These are phyloP conservation scores for Cadophora sp. DNA, from an alignment of 2,329 filamentous ascomycete species.

Conservation along the genomic window DNA sequence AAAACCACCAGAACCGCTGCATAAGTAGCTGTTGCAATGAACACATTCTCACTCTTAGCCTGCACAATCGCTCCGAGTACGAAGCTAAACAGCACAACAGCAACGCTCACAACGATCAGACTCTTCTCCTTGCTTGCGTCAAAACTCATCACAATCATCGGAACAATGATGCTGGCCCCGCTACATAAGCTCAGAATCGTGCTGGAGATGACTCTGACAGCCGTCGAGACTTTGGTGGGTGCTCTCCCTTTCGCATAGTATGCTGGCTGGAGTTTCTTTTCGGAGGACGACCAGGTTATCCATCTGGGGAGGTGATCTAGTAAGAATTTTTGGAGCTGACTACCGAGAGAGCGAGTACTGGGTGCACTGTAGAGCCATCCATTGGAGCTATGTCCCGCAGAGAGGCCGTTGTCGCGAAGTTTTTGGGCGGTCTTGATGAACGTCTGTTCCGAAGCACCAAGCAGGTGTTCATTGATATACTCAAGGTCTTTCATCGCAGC, in stretches of 20 bases:
- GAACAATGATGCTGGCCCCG: constrained; percentile 6
- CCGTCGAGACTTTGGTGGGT: not conserved
- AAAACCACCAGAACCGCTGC: constrained; percentile 21
- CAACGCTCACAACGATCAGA: constrained; percentile 16
- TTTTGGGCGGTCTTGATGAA: constrained; percentile 2
- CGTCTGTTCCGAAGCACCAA: not conserved
- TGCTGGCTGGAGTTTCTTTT: constrained; percentile 8
- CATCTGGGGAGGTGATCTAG: constrained; percentile 1
- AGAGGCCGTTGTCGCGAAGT: not conserved
- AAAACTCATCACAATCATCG: constrained; percentile 19
- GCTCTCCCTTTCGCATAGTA: constrained; percentile 2
- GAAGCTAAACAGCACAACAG: constrained; percentile 9
- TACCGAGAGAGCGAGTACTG: not conserved
- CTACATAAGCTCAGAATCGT: constrained; percentile 7
- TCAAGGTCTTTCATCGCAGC: not conserved
- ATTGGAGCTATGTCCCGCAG: not conserved
- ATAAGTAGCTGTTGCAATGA: constrained; percentile 17
- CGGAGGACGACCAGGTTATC: constrained; percentile 7
- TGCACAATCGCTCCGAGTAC: constrained; percentile 4
- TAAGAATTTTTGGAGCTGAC: not conserved
- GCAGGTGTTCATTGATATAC: constrained; percentile 11
- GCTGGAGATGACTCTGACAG: constrained; percentile 4
- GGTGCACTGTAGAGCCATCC: constrained; percentile 5
- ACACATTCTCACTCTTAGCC: constrained; percentile 15
- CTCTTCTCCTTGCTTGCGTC: constrained; percentile 12